A percentile compares a stretch with the other conserved stretches of the same genome.
Conservation (phyloP, 2,329 filamentous ascomycete genomes). For the Fusarium humuli region DNA sequence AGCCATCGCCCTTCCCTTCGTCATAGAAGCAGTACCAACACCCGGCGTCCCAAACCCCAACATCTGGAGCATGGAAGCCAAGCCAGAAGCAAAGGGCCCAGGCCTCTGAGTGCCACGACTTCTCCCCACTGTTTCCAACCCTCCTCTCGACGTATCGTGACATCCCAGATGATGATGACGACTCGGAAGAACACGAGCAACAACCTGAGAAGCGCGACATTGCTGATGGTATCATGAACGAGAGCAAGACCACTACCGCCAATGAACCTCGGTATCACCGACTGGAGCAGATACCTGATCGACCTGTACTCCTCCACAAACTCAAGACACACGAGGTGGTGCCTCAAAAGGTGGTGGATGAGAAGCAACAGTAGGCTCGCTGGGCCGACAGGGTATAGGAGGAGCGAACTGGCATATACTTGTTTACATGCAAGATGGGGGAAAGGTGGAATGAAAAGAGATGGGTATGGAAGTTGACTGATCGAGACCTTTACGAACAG, state of each 20-base stretch:
- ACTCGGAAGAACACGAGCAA: neutral
- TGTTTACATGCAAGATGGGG: neutral
- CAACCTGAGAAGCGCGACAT: neutral
- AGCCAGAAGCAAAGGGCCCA: neutral
- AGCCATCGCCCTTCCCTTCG: neutral
- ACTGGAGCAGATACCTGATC: neutral
- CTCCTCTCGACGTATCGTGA: neutral
- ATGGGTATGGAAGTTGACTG: neutral
- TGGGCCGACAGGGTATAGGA: neutral
- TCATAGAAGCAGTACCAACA: neutral
- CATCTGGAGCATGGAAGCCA: neutral
- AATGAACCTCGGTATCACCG: neutral
- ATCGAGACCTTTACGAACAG: neutral
- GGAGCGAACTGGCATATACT: neutral
- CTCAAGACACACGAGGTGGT: neutral
- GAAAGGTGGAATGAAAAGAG: neutral
- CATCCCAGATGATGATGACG: neutral
- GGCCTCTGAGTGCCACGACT: neutral
- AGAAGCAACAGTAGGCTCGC: neutral
- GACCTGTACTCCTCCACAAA: neutral
- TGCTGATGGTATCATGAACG: neutral
- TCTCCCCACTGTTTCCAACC: neutral
- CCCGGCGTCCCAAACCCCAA: neutral
- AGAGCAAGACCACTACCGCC: neutral
- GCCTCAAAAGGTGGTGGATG: neutral